Evolutionary conservation across 495 filamentous ascomycete genomes (phyloP), one percentile per base, ranked within the genome.

Genomic region (Xylaria cubensis): DNA sequence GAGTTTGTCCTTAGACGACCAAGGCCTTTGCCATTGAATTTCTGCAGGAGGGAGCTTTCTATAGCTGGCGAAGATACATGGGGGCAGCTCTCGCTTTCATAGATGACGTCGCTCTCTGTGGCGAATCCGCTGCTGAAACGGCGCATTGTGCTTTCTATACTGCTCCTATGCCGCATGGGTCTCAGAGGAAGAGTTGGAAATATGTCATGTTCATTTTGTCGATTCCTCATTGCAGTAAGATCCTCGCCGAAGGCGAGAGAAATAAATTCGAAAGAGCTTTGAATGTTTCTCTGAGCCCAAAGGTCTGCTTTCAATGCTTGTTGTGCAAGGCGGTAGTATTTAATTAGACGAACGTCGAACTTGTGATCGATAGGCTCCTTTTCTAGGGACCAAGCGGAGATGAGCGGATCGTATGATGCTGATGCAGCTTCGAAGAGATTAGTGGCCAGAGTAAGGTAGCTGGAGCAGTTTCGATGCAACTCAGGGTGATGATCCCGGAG

Each of bases 291-390:
- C 53, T 32, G 24, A 7, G 26, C 13, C 53, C 53, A 56, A 8
- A 32, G 26, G 1, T 56, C 29, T 56, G 53, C 32, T 32, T 56
- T 34, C 42, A 75, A 66, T 44, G 69, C 71, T 36, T 72, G 68
- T 32, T 77, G 75, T 3, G 73, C 75, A 32, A 72, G 69, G 32
- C 73, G 75, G 58, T 75, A 75, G 67, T 77, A 77, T 44, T 77
- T 77, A 5, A 77, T 68, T 4, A 77, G 74, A 12, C 70, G 70
- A 24, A 77, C 46, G 21, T 77, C 75, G 68, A 75, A 72, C 34
- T 64, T 64, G 61, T 39, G 19, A 39, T 73, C 69, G 19, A 56
- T 62, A 46, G 75, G 75, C 29, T 77, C 75, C 51, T 73, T 72
- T 34, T 77, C 75, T 39, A 77, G 75, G 15, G 75, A 77, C 75